Evolutionary conservation across 2,329 filamentous ascomycete genomes (phyloP), one percentile per base, ranked within the genome.

Genomic region (Lecanicillium sp.): DNA sequence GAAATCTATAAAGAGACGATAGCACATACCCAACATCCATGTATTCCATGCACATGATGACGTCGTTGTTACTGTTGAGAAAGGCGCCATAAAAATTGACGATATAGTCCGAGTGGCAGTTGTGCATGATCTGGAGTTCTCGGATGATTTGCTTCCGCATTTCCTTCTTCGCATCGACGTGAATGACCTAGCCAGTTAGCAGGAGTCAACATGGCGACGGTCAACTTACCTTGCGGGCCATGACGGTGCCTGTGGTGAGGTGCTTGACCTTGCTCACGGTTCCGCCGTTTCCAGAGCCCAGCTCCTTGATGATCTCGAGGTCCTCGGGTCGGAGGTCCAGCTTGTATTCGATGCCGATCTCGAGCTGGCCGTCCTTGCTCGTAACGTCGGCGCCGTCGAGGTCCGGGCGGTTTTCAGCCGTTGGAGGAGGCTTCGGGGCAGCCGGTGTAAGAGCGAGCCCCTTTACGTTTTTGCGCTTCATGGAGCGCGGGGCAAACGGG

Each of bases 1-100:
- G 45, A 37, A 23, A 37, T 8, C 23, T 14, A 32, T 6, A 37
- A 17, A 36, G 7, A 10, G 7, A 19, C 15, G 3, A 10, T 8
- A 33, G 4, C 32, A 72, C 87, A 68, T 78, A 97, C 93, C 93
- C 93, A 64, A 91, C 89, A 68, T 98, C 93, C 89, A 95, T 95
- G 65, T 98, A 97, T 67, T 98, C 93, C 93, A 98, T 98, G 67
- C 93, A 98, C 84, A 98, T 91, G 58, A 97, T 94, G 51, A 98
- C 94, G 70, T 98, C 93, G 63, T 94, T 91, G 53, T 90, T 90
- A 62, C 94, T 87, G 64, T 95, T 97, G 62, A 97, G 79, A 63
- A 97, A 98, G 30, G 93, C 93, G 52, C 93, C 93, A 62, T 97
- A 97, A 68, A 96, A 98, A 47, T 86, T 95, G 52, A 98, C 93